Evolutionary conservation across 176 grass and related monocot genomes (phyloP).

Genomic region (Avena sativa): DNA sequence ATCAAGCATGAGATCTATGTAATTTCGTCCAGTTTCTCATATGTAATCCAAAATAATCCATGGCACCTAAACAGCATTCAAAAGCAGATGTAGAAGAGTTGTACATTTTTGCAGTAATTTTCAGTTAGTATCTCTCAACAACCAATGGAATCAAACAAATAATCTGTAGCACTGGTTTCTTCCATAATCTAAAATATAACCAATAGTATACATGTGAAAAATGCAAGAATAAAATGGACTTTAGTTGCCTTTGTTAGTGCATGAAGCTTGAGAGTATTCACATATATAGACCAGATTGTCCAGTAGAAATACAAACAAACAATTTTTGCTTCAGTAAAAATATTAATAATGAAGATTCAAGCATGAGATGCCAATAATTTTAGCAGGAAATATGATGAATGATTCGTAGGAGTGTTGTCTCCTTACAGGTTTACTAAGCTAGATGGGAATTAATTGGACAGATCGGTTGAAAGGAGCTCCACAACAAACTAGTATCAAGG

Average conservation of each 20-base stretch:
- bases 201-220: no score
- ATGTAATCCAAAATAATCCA: background rate
- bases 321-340: background rate
- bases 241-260: no score
- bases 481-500: background rate
- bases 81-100: constrained; percentile 32
- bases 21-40: background rate
- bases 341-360: background rate
- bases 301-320: background rate
- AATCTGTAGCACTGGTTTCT: background rate
- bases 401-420: constrained; percentile 3
- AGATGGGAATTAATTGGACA: constrained; percentile 19
- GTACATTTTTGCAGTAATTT: constrained; percentile 29
- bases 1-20: background rate
- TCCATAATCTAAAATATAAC: background rate
- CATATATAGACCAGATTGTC: background rate
- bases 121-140: constrained; percentile 27
- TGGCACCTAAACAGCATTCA: constrained; percentile 30
- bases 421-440: background rate
- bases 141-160: constrained; percentile 42
- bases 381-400: background rate
- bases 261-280: background rate
- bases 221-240: no score
- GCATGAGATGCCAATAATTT: background rate
- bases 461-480: constrained; percentile 9